Evolutionary conservation across 192 early-diverging fungal genomes (phyloP), one percentile per base, ranked within the genome.

Genomic region (Geranomyces michiganensis): DNA sequence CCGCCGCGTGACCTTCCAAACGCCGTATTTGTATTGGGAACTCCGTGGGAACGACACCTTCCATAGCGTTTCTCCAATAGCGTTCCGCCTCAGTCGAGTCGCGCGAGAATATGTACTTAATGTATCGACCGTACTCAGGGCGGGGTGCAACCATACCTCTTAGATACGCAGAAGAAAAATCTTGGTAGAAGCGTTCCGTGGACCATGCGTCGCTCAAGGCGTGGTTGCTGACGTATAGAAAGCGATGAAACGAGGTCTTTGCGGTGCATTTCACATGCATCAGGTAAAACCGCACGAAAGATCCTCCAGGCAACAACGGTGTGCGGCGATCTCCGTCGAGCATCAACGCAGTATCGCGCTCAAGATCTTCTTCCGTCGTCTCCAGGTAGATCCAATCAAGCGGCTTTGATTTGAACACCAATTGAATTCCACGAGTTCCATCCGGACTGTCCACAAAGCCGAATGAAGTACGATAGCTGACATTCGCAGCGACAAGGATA

Each of bases 151-250:
- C 14, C 8, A n/a, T 21, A 2, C 48, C 30, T 27, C 67, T 69
- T 5, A 0, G 3, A 24, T n/a, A 56, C 9, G 48, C 41, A 0
- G 33, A n/a, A 4, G 33, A 24, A 2, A 79, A 32, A 46, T 79
- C 78, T 10, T 72, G 61, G 10, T 71, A n/a, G 24, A 72, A 26
- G 19, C 67, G 21, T 0, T 21, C 22, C 14, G 62, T 24, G 10
- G 31, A 62, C 78, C 78, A 80, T 26, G 72, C 76, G 65, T 80
- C 78, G 9, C 5, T 27, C 5, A 78, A 26, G 1, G 71, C 55
- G 53, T 80, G 78, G 48, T 78, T n/a, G n/a, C n/a, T n/a, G n/a
- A n/a, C n/a, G n/a, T n/a, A n/a, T n/a, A n/a, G n/a, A n/a, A n/a
- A n/a, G n/a, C n/a, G n/a, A n/a, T n/a, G n/a, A n/a, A 12, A 14